Conservation (phyloP, 139 green algal species). For the Deuterostichococcus epilithicus region DNA sequence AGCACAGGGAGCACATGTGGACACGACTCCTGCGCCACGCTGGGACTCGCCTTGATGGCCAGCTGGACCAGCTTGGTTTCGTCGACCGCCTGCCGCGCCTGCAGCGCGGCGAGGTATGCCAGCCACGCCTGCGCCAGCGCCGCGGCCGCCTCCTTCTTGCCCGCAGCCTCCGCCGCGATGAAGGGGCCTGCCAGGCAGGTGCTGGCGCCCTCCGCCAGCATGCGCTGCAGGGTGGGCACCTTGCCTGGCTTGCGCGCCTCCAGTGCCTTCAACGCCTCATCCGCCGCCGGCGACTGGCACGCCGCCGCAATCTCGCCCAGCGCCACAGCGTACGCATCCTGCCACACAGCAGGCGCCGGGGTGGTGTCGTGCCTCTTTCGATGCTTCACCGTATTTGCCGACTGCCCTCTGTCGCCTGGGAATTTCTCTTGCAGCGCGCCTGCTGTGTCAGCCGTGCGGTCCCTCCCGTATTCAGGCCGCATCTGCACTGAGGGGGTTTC, state of each 20-base stretch:
- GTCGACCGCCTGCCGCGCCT: conserved; percentile 15
- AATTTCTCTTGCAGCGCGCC: too few species aligned
- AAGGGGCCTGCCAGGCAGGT: conserved; percentile 60
- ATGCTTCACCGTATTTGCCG: too few species aligned
- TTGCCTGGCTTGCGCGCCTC: conserved; percentile 30
- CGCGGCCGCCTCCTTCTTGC: conserved; percentile 16
- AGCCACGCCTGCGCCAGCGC: conserved; percentile 61
- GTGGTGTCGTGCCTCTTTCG: too few species aligned
- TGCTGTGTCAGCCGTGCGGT: too few species aligned
- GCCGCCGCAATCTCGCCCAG: conserved; percentile 60
- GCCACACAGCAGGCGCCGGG: too few species aligned
- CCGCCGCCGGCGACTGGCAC: neutral
- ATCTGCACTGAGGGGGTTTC: too few species aligned
- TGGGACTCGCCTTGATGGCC: conserved; percentile 37
- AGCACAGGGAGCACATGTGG: neutral
- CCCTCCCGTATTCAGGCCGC: too few species aligned
- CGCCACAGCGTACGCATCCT: conserved; percentile 39
- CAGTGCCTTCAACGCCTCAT: conserved; percentile 10
- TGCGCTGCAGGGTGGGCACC: conserved; percentile 45
- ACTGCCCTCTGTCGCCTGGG: too few species aligned
- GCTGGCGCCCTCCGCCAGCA: conserved; percentile 15
- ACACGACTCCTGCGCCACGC: conserved; percentile 12
- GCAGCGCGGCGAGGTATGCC: conserved; percentile 37
- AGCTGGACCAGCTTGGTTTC: conserved; percentile 48
- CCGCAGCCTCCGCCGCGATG: conserved; percentile 36